phyloP scores from a whole-genome alignment of 495 filamentous ascomycete genomes.

The Aspergillus cavernicola region DNA sequence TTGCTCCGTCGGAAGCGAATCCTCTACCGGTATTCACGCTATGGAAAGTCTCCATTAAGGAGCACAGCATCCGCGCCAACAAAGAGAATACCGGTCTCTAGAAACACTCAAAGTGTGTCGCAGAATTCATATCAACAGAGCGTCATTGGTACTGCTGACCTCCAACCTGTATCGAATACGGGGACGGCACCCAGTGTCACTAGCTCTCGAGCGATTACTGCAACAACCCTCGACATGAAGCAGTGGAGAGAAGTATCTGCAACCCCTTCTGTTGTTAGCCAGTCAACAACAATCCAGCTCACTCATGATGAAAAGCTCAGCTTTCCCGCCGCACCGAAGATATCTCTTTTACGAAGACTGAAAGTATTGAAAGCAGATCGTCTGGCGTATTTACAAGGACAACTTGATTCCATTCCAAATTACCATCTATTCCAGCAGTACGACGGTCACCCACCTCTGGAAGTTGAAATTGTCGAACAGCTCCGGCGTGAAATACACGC shows the following conservation, averaged over 20 bases:
- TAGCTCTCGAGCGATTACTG: slow-evolving; percentile 1
- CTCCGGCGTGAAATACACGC: not conserved
- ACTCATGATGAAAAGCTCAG: not conserved
- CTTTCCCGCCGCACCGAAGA: not conserved
- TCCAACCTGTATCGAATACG: not conserved
- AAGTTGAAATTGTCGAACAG: not conserved
- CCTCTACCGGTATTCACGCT: slow-evolving; percentile 9
- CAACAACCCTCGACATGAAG: slow-evolving; percentile 4
- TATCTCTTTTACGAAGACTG: not conserved
- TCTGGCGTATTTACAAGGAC: not conserved
- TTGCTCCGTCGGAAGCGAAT: slow-evolving; percentile 8
- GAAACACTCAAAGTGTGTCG: not conserved
- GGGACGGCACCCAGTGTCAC: not conserved
- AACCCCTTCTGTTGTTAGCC: slow-evolving; percentile 1
- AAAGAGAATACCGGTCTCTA: not conserved
- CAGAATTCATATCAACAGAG: not conserved
- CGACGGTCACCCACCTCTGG: not conserved
- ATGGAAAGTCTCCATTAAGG: not conserved
- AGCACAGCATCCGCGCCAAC: not conserved
- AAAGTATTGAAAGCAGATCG: not conserved
- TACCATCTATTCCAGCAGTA: not conserved
- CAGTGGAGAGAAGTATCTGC: slow-evolving; percentile 5
- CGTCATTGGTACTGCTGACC: not conserved
- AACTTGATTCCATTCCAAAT: not conserved
- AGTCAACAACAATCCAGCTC: not conserved